Evolutionary conservation across 225 moss, liverwort and hornwort species (phyloP), one percentile per base, ranked within the genome.

Genomic region (Bryum argenteum): DNA sequence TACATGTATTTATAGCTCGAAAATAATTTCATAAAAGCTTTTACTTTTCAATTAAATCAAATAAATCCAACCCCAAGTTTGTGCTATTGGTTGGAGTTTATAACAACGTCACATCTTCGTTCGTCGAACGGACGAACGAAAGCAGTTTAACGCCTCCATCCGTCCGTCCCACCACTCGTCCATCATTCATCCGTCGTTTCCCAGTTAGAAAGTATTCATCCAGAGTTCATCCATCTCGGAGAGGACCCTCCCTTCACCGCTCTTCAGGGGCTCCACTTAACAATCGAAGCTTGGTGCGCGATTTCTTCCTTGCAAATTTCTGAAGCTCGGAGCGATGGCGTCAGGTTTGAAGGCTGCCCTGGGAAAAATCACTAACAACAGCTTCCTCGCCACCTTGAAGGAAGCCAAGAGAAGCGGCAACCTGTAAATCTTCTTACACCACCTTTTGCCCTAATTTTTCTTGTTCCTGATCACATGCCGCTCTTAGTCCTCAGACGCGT

Each of bases 331-430:
- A 40, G 72, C 69, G 63, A 96, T 93, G 96, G 90, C 91, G 68
- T 79, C 87, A 9, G 56, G 81, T 15, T 66, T 75, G 71, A 83
- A 80, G 82, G 80, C 87, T 39, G 93, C 84, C 1, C 50, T 87
- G 22, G 79, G 73, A 14, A 77, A 58, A 40, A 78, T 93, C 45
- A 81, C 43, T 51, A 80, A 87, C 74, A 96, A 90, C 73, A 85
- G 82, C 3, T 71, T 96, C 22, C 21, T 83, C 58, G 43, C 82
- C 48, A 73, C 78, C 47, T 55, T 91, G 47, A 79, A 62, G 60
- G 87, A 88, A 66, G 88, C 91, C n/a, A 82, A 74, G 66, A 64
- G 77, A 16, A 61, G 75, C 0, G 90, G 93, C 24, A 85, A 75
- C 50, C 76, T 91, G 93, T 96, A 76, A 75, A 81, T 43, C 8